Conservation (phyloP, 495 filamentous ascomycete genomes). For the Lasiosphaeria hispida region DNA sequence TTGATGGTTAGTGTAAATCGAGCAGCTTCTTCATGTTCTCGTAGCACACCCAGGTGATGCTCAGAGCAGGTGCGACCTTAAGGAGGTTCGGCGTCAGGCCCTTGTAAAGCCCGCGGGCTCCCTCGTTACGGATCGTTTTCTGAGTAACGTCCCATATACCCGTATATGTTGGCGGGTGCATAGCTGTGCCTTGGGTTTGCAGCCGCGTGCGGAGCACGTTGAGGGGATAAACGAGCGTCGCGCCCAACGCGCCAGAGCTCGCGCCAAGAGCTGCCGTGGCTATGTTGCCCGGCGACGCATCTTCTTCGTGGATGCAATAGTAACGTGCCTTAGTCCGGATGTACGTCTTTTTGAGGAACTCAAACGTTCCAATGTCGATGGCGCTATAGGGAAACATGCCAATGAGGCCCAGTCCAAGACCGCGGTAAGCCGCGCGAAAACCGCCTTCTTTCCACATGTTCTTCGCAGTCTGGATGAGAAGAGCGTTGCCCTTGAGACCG, state of each 20-base stretch:
- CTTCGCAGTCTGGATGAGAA: conserved; percentile 75
- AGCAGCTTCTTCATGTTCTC: conserved; percentile 87
- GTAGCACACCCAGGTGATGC: conserved; percentile 96
- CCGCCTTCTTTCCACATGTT: conserved; percentile 82
- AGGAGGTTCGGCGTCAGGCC: conserved; percentile 92
- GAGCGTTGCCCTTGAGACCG: conserved; percentile 76
- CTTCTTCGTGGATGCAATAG: conserved; percentile 73
- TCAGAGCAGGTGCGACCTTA: conserved; percentile 95
- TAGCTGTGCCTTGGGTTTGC: conserved; percentile 88
- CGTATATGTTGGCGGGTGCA: conserved; percentile 87
- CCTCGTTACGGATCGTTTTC: conserved; percentile 80
- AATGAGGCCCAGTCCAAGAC: conserved; percentile 84
- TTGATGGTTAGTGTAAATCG: conserved; percentile 48
- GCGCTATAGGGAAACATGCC: conserved; percentile 98
- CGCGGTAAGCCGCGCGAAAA: conserved; percentile 79
- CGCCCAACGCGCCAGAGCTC: conserved; percentile 85
- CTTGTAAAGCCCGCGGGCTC: conserved; percentile 84
- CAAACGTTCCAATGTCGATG: conserved; percentile 93
- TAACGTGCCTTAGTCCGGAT: conserved; percentile 66
- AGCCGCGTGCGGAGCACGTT: conserved; percentile 92
- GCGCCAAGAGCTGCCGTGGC: conserved; percentile 82
- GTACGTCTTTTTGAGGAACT: conserved; percentile 78
- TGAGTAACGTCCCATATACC: conserved; percentile 83
- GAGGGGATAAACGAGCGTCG: conserved; percentile 89
- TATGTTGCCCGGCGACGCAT: conserved; percentile 72